Percentiles rank a stretch among this genome's conserved stretches.
These are phyloP conservation scores for Penicillium corylophilum DNA, from an alignment of 2,329 filamentous ascomycete genomes.

Conservation along the genomic window DNA sequence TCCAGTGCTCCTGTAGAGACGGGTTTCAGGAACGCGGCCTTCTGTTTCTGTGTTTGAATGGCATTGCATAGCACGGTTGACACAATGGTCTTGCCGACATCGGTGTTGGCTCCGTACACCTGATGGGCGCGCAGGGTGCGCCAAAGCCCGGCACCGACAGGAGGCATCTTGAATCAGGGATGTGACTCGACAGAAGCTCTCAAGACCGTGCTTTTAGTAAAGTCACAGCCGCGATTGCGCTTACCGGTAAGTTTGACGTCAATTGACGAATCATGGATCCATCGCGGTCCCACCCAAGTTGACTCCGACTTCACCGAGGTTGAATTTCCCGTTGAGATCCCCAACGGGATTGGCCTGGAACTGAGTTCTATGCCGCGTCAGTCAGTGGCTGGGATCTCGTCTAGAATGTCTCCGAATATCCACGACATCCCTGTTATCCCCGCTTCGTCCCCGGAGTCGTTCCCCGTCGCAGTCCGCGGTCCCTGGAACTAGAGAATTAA, in stretches of 20 bases:
- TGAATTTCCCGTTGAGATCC: slow-evolving; percentile 15
- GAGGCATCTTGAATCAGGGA: slow-evolving; percentile 33
- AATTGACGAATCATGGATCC: slow-evolving; percentile 12
- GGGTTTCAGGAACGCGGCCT: slow-evolving; percentile 72
- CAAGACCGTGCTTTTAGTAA: not conserved
- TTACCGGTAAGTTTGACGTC: slow-evolving; percentile 7
- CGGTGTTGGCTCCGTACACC: slow-evolving; percentile 79
- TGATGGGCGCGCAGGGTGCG: slow-evolving; percentile 68
- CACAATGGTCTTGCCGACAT: slow-evolving; percentile 81
- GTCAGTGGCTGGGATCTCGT: not conserved
- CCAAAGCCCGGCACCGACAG: slow-evolving; percentile 63
- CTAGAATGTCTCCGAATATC: not conserved
- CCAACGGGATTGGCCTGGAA: slow-evolving; percentile 3
- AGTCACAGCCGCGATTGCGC: slow-evolving; percentile 1
- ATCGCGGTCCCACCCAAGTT: slow-evolving; percentile 7
- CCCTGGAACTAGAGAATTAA: slow-evolving; percentile 7
- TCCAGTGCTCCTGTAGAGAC: slow-evolving; percentile 71
- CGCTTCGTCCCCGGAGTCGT: slow-evolving; percentile 7
- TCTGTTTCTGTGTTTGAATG: slow-evolving; percentile 47
- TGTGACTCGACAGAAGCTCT: not conserved
- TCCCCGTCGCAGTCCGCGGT: not conserved
- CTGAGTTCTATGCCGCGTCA: not conserved
- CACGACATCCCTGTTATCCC: slow-evolving; percentile 1
- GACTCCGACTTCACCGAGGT: slow-evolving; percentile 17
- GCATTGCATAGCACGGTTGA: slow-evolving; percentile 70